phyloP scores from a whole-genome alignment of 1,139 yeast species.

The Geotrichum siamense region DNA sequence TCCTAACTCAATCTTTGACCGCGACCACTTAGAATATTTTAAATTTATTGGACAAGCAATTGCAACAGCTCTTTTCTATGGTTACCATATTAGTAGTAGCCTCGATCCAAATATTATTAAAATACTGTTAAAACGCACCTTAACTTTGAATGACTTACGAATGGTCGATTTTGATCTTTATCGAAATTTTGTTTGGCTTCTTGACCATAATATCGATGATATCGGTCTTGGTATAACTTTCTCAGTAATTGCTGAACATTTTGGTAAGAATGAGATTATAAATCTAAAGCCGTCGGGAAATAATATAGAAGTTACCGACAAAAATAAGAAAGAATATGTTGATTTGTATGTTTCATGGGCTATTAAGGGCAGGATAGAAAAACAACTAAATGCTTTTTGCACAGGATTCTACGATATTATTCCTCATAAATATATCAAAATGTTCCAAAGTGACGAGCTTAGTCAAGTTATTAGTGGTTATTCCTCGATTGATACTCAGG shows the following conservation, averaged over 20 bases:
- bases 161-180: constrained; percentile 96
- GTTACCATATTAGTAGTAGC: too few relatives aligned
- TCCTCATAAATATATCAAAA: constrained; percentile 93
- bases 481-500: constrained; percentile 95
- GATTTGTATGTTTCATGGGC: constrained; percentile 95
- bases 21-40: too few relatives aligned
- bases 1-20: too few relatives aligned
- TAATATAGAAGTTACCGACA: constrained; percentile 85
- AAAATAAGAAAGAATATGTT: constrained; percentile 90
- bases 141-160: too few relatives aligned
- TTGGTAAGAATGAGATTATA: constrained; percentile 85
- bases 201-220: constrained; percentile 87
- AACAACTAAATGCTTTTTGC: constrained; percentile 91
- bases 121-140: too few relatives aligned
- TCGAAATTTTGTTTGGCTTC: constrained; percentile 90
- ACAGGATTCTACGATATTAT: constrained; percentile 97
- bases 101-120: too few relatives aligned
- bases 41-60: too few relatives aligned
- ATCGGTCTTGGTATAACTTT: constrained; percentile 83
- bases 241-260: constrained; percentile 91
- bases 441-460: constrained; percentile 93
- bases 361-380: constrained; percentile 86
- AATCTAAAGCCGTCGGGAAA: constrained; percentile 87
- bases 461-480: constrained; percentile 96
- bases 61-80: too few relatives aligned